Evolutionary conservation across 225 moss, liverwort and hornwort genomes (phyloP), one percentile per base, ranked within the genome.

Genomic region (Sphagnum contortum): DNA sequence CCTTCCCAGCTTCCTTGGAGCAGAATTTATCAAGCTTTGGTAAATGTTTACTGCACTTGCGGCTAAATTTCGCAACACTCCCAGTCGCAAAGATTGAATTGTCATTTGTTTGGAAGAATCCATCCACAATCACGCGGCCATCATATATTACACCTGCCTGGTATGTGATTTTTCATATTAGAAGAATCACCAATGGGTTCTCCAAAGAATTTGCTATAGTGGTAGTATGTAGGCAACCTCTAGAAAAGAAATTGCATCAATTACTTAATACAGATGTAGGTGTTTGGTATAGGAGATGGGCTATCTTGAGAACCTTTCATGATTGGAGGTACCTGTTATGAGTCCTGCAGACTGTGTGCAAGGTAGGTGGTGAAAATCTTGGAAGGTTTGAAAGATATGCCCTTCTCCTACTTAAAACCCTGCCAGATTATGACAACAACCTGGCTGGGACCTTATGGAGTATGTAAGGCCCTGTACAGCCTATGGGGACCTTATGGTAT

Each of bases 61-160:
- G 72, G 48, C 84, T 80, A 63, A 84, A 84, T 53, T 78, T 84
- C 62, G 77, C 77, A 67, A 71, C 61, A 44, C 76, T 75, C 6
- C 84, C 80, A 10, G 84, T 74, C 4, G 84, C 80, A 57, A 84
- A 80, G 6, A 84, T 84, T 1, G 69, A 54, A n/a, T 74, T 74
- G 48, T 84, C 84, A 49, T 80, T 80, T 60, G 84, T 84, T 47
- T 75, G 80, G 13, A 84, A 84, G 50, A 64, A 52, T 45, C 80
- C 80, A 14, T 84, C 84, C 10, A 84, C 80, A 53, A 84, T 68
- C 56, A 84, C 72, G 2, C 77, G 69, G n/a, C 84, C 70, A 44
- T 84, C 84, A 57, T 80, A 80, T 49, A 84, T 73, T 1, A 84
- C 70, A 4, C 69, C 72, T 64, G 69, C 84, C 84, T 84, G 75